A percentile compares a stretch with the other conserved stretches of the same genome.
These are phyloP conservation scores for Colletotrichum sp. DNA, from an alignment of 2,329 filamentous ascomycete species.

Conservation along the genomic window DNA sequence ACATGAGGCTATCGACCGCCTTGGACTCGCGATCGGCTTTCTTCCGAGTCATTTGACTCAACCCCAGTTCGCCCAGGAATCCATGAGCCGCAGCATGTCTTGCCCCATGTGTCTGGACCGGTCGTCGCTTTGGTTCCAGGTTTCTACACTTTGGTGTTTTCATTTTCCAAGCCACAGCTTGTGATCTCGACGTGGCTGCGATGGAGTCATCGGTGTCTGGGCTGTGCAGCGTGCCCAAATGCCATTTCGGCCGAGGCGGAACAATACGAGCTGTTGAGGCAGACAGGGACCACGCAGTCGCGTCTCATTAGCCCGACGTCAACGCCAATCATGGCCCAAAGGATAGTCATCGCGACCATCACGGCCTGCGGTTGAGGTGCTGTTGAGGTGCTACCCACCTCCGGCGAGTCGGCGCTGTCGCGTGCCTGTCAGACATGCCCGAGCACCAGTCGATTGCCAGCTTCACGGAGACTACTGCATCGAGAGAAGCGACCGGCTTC, in stretches of 20 bases:
- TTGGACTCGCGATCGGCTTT: background rate
- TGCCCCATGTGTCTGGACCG: background rate
- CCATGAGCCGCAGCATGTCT: background rate
- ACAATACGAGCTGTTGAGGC: background rate
- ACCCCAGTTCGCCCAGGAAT: background rate
- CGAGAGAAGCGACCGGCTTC: background rate
- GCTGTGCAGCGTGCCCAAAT: background rate
- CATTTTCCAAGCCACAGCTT: background rate
- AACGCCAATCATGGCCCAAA: background rate
- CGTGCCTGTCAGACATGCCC: background rate
- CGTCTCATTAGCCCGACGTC: background rate
- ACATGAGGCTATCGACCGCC: slow-evolving; percentile 12
- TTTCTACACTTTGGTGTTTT: background rate
- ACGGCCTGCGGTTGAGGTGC: background rate
- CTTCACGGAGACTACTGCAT: background rate
- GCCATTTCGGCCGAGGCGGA: background rate
- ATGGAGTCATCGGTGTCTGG: background rate
- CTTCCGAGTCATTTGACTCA: background rate
- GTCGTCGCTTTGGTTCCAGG: background rate
- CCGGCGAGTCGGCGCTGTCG: background rate
- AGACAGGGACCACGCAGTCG: background rate
- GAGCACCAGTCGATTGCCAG: background rate
- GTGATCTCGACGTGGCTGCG: background rate
- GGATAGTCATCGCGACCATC: background rate
- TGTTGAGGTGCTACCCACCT: background rate